Base-by-base conservation (phyloP, 2,329 filamentous ascomycete genomes). In the Coniochaeta sp. region DNA sequence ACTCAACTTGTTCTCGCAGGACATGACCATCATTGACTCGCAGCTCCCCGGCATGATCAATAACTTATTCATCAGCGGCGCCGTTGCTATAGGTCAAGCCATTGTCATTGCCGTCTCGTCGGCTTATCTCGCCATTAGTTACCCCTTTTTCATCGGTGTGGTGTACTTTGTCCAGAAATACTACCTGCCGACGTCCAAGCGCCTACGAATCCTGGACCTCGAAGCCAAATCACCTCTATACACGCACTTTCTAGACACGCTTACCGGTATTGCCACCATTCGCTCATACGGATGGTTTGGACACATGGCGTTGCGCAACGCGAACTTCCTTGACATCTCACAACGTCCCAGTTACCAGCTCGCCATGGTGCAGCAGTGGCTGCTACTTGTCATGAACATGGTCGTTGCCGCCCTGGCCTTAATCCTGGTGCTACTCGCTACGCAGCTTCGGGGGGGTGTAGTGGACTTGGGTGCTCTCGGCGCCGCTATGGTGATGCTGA, bases 161-260 rank as follows among this genome's bases (percentile, higher is more conserved):
- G 65, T 80, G 26, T 80, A 73, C 60, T 56, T 71, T 43, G 71
- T 81, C 9, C 77, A 80, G 61, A 74, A 67, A 57, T 73, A 76
- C 67, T 81, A 81, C 62, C 72, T 81, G 3, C 73, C 71, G n/a
- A 79, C 77, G 7, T 77, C 76, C 4, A 72, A 78, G 4, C 77
- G 79, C 61, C 65, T 81, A 17, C 71, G 79, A 22, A 73, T 77
- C 44, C 70, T 80, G 8, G 78, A 80, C 58, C 66, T 80, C 3
- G 78, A 80, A 65, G 69, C 72, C 19, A 73, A 75, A 64, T 71
- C 72, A 3, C 76, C 77, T 6, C 67, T 80, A 12, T 79, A 75
- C 64, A 72, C 75, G 1, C 73, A 79, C 52, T 79, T 79, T 61
- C 68, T 71, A 22, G 79, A 81, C 61, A 75, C 74, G 6, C 62